Percentiles rank a stretch among this genome's conserved stretches.
phyloP scores from a whole-genome alignment of 1,284 basidiomycete genomes.

The Sphagnurus paluster region DNA sequence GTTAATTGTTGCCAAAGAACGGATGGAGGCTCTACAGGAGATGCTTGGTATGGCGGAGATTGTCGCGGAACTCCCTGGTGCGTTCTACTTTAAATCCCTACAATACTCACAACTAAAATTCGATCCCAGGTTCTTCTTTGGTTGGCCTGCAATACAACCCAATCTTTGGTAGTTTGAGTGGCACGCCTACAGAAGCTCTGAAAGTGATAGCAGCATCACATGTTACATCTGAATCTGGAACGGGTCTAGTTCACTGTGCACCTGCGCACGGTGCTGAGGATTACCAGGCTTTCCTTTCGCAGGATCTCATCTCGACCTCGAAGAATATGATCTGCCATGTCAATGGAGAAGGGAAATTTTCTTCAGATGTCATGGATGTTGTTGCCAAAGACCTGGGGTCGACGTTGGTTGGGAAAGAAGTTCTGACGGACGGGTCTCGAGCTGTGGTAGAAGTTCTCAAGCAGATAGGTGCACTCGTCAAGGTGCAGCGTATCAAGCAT shows the following conservation, averaged over 20 bases:
- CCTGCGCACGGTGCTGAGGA: constrained; percentile 96
- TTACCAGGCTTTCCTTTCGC: constrained; percentile 69
- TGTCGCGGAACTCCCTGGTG: constrained; percentile 54
- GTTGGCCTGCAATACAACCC: constrained; percentile 68
- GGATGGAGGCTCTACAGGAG: constrained; percentile 52
- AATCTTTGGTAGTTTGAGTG: constrained; percentile 56
- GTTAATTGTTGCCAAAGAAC: constrained; percentile 72
- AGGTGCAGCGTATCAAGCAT: constrained; percentile 77
- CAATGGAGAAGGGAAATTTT: constrained; percentile 79
- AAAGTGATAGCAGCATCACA: constrained; percentile 60
- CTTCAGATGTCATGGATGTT: constrained; percentile 51
- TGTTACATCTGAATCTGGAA: constrained; percentile 90
- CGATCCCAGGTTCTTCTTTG: constrained; percentile 58
- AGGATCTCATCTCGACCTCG: constrained; percentile 44
- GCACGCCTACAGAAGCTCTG: constrained; percentile 26
- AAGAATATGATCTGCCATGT: constrained; percentile 73
- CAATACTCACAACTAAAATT: background rate
- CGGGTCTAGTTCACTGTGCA: constrained; percentile 94
- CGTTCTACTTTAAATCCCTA: background rate
- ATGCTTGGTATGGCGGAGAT: constrained; percentile 54
- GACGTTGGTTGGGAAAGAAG: constrained; percentile 67
- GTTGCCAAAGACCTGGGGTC: constrained; percentile 49
- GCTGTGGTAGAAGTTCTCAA: constrained; percentile 67
- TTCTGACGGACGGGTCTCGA: constrained; percentile 72
- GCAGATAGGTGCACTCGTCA: constrained; percentile 60